Evolutionary conservation across 2,329 filamentous ascomycete species (phyloP).

Genomic region (Leptodontidium sp.): DNA sequence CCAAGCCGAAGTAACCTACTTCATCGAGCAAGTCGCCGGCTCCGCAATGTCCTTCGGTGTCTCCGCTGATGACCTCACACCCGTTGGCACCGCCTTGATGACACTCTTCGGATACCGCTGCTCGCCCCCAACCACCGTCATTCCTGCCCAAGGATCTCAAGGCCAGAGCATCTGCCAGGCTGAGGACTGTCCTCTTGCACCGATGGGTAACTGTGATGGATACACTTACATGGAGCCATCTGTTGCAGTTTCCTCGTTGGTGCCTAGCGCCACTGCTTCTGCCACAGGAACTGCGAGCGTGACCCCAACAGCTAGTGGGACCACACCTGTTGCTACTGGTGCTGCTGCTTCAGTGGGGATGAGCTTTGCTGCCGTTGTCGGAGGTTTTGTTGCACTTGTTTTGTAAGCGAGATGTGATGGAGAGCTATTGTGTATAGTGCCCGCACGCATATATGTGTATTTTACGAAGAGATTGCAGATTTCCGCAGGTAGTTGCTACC

Average conservation of each 20-base stretch:
- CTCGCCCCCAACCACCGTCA: constrained; percentile 50
- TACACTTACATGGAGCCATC: constrained; percentile 23
- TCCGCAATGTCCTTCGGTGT: constrained; percentile 64
- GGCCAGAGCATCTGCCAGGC: constrained; percentile 65
- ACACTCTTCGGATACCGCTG: constrained; percentile 60
- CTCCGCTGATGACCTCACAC: constrained; percentile 56
- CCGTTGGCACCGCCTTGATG: constrained; percentile 56
- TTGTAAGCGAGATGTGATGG: constrained; percentile 19
- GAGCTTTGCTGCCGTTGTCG: constrained; percentile 34
- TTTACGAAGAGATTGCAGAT: no score
- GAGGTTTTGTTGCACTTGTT: constrained; percentile 35
- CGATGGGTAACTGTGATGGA: constrained; percentile 54
- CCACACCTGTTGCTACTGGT: constrained; percentile 6
- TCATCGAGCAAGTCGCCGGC: constrained; percentile 63
- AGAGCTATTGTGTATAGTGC: no score
- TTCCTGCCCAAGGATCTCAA: constrained; percentile 55
- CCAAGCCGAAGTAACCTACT: constrained; percentile 60
- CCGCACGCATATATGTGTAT: no score
- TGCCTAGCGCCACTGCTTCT: constrained; percentile 15
- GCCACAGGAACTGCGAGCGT: constrained; percentile 7
- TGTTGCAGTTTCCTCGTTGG: no score
- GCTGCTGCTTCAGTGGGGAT: constrained; percentile 31
- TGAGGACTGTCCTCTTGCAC: constrained; percentile 56
- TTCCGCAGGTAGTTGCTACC: no score
- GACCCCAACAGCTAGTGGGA: not conserved